phyloP scores from a whole-genome alignment of 108 stramenopile genomes.

The Nannochloropsis gaditana region DNA sequence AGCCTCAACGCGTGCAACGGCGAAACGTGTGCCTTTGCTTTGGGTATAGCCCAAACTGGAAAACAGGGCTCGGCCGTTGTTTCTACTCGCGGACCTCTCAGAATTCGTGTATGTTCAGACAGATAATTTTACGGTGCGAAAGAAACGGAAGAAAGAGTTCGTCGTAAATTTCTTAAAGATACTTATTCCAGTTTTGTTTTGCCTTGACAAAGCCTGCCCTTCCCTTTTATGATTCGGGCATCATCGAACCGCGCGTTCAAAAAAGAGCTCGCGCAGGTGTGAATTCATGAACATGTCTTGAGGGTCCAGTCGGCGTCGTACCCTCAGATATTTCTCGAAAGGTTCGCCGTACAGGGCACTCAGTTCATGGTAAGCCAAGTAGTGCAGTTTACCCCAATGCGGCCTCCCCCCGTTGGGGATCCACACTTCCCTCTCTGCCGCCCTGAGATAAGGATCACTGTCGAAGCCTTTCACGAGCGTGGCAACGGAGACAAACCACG shows the following conservation, averaged over 20 bases:
- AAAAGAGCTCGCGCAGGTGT: not conserved
- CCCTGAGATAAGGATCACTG: not conserved
- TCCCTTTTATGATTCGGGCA: too few relatives aligned
- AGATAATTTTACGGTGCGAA: too few relatives aligned
- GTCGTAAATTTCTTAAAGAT: too few relatives aligned
- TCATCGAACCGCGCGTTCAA: not conserved
- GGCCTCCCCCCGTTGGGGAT: not conserved
- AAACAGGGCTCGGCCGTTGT: too few relatives aligned
- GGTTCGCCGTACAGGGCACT: not conserved
- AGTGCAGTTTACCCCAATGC: slow-evolving; percentile 21
- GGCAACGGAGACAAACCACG: slow-evolving; percentile 8
- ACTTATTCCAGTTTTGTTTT: too few relatives aligned
- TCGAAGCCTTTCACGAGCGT: not conserved
- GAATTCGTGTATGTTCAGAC: too few relatives aligned
- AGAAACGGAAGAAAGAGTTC: too few relatives aligned
- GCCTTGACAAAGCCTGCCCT: too few relatives aligned
- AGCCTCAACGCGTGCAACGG: too few relatives aligned
- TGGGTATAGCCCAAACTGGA: too few relatives aligned
- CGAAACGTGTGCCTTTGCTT: too few relatives aligned
- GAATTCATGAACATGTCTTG: not conserved
- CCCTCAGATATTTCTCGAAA: not conserved
- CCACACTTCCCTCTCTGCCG: not conserved
- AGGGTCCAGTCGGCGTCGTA: not conserved
- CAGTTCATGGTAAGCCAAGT: not conserved
- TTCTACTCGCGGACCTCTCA: too few relatives aligned